Conservation (phyloP, 306 rosid genomes). For the Quillaja saponaria region DNA sequence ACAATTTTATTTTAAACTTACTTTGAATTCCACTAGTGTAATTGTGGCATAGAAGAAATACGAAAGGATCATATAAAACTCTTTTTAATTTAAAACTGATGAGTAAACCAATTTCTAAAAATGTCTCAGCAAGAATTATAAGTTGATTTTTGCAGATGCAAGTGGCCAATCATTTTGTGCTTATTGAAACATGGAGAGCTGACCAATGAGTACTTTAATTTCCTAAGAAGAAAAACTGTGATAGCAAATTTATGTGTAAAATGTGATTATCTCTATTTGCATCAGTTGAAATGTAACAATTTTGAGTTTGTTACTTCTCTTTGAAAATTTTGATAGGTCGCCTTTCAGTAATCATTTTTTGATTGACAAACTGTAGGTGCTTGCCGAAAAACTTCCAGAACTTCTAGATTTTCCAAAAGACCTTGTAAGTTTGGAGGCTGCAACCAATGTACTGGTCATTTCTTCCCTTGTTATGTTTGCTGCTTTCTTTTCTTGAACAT, state of each 20-base stretch:
- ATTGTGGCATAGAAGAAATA: no score
- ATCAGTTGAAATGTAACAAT: background rate
- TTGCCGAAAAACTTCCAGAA: conserved; percentile 86
- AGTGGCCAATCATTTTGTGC: background rate
- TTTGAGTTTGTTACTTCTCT: conserved; percentile 11
- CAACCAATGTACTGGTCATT: conserved; percentile 66
- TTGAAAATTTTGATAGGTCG: conserved; percentile 1
- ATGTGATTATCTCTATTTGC: background rate
- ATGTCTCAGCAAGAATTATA: no score
- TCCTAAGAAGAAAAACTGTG: no score
- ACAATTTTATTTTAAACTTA: background rate
- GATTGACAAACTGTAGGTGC: conserved; percentile 63
- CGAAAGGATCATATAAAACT: no score
- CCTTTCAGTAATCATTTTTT: conserved; percentile 26
- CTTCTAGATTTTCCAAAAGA: conserved; percentile 81
- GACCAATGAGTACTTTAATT: background rate
- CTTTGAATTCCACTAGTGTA: no score
- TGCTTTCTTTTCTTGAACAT: conserved; percentile 24
- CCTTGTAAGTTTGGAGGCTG: conserved; percentile 69
- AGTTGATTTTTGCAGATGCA: background rate
- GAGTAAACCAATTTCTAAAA: no score
- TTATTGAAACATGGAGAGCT: background rate
- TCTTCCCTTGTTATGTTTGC: conserved; percentile 17
- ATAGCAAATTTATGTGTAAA: background rate
- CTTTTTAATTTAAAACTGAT: no score